phyloP scores from a whole-genome alignment of 148 eudicot species.

The Chenopodium formosanum region DNA sequence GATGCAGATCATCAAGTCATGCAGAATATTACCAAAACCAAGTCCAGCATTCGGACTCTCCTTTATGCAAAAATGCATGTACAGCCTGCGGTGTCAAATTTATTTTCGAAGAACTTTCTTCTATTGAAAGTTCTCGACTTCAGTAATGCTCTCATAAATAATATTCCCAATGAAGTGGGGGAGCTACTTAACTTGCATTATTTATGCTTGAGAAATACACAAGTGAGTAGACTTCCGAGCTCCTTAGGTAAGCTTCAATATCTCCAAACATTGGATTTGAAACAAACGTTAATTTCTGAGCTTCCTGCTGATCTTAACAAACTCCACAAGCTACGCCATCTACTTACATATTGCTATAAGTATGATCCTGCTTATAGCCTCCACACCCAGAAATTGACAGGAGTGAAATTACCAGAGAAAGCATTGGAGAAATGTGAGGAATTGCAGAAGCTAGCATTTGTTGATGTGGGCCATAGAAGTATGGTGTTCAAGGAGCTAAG shows the following conservation, averaged over 20 bases:
- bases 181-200: constrained; percentile 22
- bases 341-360: constrained; percentile 3
- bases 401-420: constrained; percentile 8
- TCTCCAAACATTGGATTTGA: constrained; percentile 35
- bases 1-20: no score
- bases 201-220: constrained; percentile 24
- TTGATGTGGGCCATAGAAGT: constrained; percentile 11
- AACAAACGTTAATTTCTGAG: constrained; percentile 20
- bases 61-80: not conserved
- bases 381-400: constrained; percentile 8
- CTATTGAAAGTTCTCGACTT: constrained; percentile 33
- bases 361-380: not conserved
- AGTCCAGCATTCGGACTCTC: constrained; percentile 4
- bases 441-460: constrained; percentile 21
- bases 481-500: not conserved
- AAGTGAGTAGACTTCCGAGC: constrained; percentile 19
- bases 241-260: constrained; percentile 25
- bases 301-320: constrained; percentile 22
- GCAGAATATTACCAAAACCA: not conserved
- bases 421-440: not conserved
- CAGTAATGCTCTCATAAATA: constrained; percentile 6
- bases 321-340: constrained; percentile 23
- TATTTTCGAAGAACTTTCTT: not conserved
- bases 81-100: not conserved
- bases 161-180: constrained; percentile 17